Base-by-base conservation (phyloP, 768 basidiomycete species). In the Amanita rimosa region DNA sequence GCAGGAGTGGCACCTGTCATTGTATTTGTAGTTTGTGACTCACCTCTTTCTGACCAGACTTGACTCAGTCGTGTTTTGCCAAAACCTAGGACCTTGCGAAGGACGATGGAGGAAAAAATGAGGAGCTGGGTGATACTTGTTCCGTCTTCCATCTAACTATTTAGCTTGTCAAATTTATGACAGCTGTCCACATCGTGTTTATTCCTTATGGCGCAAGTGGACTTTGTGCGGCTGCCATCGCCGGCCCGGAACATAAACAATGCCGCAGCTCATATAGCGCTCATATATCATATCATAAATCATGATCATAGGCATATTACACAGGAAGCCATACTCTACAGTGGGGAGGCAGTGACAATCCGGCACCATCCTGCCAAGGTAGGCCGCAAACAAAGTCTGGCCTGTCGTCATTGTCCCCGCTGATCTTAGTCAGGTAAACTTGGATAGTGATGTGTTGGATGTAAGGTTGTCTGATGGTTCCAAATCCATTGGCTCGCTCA, bases 381-480 rank as follows among this genome's bases (percentile, higher is more conserved):
- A 43, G n/a, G 26, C 14, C 16, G 14, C 40, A 22, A 27, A 13
- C n/a, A n/a, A 16, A 2, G 4, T 24, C 41, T 6, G 24, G 9
- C 40, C 10, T 41, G n/a, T 41, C 40, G 8, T 14, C 26, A 10
- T 16, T 41, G 22, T 16, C 29, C 27, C 9, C 27, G 21, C 45
- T 14, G 10, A 35, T 24, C 34, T 11, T 31, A 21, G 37, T 31
- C 40, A 43, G 48, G 29, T 34, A 21, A 24, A 33, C 43, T n/a
- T 17, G 38, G 39, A 34, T 49, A 42, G 40, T 40, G 21, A 33
- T 35, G 27, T 49, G 33, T 42, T 41, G 19, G 31, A 34, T 34
- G 48, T 34, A 13, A 6, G 38, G 19, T 49, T 43, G 41, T 49
- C 24, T 42, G 40, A 31, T 43, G 34, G 29, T 48, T 29, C 24